Base-by-base conservation (phyloP, 1,284 basidiomycete species). In the Pholiota adiposa region DNA sequence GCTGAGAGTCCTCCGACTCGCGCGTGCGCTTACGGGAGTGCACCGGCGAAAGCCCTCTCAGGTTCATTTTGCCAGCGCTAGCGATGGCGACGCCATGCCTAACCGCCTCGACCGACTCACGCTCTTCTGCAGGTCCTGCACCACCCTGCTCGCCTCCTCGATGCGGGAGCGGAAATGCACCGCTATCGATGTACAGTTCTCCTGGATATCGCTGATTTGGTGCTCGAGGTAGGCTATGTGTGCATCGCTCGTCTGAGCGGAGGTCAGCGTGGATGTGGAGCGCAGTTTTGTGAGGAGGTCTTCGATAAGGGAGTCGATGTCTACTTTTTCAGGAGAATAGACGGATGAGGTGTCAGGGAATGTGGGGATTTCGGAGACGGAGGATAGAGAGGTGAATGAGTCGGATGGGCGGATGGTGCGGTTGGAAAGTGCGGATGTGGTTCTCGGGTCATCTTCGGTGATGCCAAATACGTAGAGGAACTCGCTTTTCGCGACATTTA, bases 401-500 rank as follows among this genome's bases (percentile, higher is more conserved):
- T 70, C 70, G 9, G 69, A 66, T 0, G 83, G 83, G 51, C 83
- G 81, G 52, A 89, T 79, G 7, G 87, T 87, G 46, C 79, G 79
- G 59, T 77, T 78, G 4, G 86, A 88, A 21, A 84, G 73, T 21
- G 83, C 79, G 4, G 86, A 88, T 27, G 72, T 72, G 18, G 83
- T 78, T 12, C 86, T 81, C 25, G 75, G 64, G 16, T 69, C 70
- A 48, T 82, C 81, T 8, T 75, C 72, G 19, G 81, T 84, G 69
- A 90, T 72, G 16, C 82, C 84, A 69, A 91, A 90, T 0, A 81
- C 84, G 18, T 67, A 66, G 29, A 83, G 81, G 60, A 88, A 87
- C 63, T 88, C 83, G 4, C 85, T 82, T 69, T 83, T 84, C 21
- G 83, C 83, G 11, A 91, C 83, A 57, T 91, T 86, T 41, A 84